phyloP scores from a whole-genome alignment of 2,329 filamentous ascomycete genomes.

The Nigrograna mackinnonii region DNA sequence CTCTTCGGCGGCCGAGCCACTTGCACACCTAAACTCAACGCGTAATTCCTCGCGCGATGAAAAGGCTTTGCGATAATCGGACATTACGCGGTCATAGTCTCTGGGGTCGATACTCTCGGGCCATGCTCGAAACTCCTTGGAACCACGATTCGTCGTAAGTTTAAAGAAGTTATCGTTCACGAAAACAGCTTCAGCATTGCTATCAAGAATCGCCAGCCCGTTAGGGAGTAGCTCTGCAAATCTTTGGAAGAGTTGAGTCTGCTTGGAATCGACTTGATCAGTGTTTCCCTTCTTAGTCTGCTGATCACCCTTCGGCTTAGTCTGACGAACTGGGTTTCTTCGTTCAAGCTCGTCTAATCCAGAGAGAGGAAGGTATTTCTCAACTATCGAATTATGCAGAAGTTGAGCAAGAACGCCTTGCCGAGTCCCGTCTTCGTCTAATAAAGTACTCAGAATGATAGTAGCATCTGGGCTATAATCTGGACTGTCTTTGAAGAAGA shows the following conservation, averaged over 20 bases:
- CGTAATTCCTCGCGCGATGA: constrained; percentile 40
- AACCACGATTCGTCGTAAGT: constrained; percentile 46
- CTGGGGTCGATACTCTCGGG: constrained; percentile 49
- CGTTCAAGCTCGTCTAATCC: constrained; percentile 23
- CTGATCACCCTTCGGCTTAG: constrained; percentile 14
- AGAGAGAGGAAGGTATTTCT: constrained; percentile 28
- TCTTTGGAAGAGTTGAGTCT: constrained; percentile 46
- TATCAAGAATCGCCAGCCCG: constrained; percentile 50
- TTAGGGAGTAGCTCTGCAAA: constrained; percentile 52
- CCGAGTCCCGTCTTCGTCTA: constrained; percentile 32
- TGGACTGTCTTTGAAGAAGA: constrained; percentile 23
- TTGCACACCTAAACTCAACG: constrained; percentile 47
- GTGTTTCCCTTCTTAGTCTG: constrained; percentile 5
- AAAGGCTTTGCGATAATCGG: constrained; percentile 48
- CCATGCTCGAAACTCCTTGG: constrained; percentile 48
- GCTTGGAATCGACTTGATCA: constrained; percentile 33
- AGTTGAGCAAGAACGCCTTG: constrained; percentile 37
- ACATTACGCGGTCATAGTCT: constrained; percentile 50
- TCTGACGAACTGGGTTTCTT: constrained; percentile 11
- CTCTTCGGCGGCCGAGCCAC: constrained; percentile 29
- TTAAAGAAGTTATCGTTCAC: constrained; percentile 52
- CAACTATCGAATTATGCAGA: constrained; percentile 19
- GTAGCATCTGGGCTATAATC: constrained; percentile 19
- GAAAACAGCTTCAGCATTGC: constrained; percentile 48
- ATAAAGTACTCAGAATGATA: constrained; percentile 33